phyloP scores from a whole-genome alignment of 345 rosid genomes.

The Hypericum androsaemum region DNA sequence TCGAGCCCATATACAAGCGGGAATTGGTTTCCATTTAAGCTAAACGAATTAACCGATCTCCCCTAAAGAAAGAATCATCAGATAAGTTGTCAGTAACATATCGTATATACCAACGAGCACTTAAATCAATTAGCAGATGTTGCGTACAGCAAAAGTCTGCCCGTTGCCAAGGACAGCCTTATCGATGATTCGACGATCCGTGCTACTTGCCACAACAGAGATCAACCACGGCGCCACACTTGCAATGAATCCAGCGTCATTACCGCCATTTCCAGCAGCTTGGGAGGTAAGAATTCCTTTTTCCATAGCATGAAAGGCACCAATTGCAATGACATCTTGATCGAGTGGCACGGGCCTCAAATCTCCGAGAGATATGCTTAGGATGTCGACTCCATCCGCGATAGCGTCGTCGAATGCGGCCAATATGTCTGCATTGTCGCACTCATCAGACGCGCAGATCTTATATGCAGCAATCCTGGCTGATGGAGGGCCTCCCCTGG shows the following conservation, averaged over 20 bases:
- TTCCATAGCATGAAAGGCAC: constrained; percentile 40
- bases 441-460: constrained; percentile 8
- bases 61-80: constrained; percentile 22
- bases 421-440: constrained; percentile 4
- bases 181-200: constrained; percentile 25
- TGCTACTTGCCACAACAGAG: constrained; percentile 39
- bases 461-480: constrained; percentile 45
- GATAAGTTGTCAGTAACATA: too few relatives aligned
- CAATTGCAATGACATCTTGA: constrained; percentile 22
- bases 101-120: too few relatives aligned
- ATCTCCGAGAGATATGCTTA: constrained; percentile 21
- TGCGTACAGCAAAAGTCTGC: constrained; percentile 27
- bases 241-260: rapidly evolving
- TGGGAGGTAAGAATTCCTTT: constrained; percentile 40
- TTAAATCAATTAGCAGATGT: too few relatives aligned
- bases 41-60: constrained; percentile 23
- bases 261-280: constrained; percentile 31
- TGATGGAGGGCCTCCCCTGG: constrained; percentile 54
- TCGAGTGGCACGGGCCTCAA: rapidly evolving
- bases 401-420: constrained; percentile 59
- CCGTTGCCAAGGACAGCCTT: constrained; percentile 34
- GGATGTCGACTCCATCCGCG: constrained; percentile 48
- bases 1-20: constrained; percentile 24
- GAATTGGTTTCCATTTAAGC: constrained; percentile 12
- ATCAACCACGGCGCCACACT: constrained; percentile 42